A percentile compares a stretch with the other conserved stretches of the same genome.
phyloP scores from a whole-genome alignment of 2,329 filamentous ascomycete genomes.

The Apiospora hydei region DNA sequence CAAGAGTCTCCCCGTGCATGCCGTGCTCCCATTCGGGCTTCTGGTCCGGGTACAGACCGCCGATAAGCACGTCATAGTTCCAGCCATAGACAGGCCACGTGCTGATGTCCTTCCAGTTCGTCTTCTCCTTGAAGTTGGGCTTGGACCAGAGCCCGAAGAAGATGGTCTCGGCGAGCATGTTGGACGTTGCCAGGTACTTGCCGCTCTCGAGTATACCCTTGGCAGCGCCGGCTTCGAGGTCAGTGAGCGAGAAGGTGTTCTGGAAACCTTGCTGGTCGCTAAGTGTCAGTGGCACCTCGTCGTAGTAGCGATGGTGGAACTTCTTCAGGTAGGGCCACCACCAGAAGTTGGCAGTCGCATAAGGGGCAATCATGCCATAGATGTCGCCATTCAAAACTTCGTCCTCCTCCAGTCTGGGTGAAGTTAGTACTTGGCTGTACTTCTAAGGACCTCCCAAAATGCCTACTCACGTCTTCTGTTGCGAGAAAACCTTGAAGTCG shows the following conservation, averaged over 20 bases:
- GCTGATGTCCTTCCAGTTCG: conserved; percentile 49
- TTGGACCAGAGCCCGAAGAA: conserved; percentile 57
- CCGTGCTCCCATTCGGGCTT: conserved; percentile 58
- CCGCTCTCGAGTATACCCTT: conserved; percentile 53
- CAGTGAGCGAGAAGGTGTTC: conserved; percentile 58
- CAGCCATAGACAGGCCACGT: conserved; percentile 60
- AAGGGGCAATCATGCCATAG: conserved; percentile 56
- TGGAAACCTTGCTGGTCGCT: conserved; percentile 57
- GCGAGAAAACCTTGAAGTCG: conserved; percentile 59
- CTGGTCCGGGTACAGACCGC: conserved; percentile 56
- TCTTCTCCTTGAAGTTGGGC: conserved; percentile 61
- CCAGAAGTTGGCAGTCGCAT: conserved; percentile 60
- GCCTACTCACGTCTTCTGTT: conserved; percentile 53
- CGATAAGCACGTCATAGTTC: conserved; percentile 62
- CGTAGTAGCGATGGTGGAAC: conserved; percentile 62
- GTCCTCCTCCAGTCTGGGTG: conserved; percentile 50
- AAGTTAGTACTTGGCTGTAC: background rate
- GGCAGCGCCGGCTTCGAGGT: conserved; percentile 50
- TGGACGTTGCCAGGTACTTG: conserved; percentile 54
- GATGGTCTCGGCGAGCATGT: conserved; percentile 56
- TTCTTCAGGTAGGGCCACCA: conserved; percentile 60
- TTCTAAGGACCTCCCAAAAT: background rate
- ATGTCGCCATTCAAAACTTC: conserved; percentile 58
- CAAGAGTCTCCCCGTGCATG: conserved; percentile 56
- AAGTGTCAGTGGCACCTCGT: conserved; percentile 48